Evolutionary conservation across 2,329 filamentous ascomycete species (phyloP).

Genomic region (Fusarium napiforme): DNA sequence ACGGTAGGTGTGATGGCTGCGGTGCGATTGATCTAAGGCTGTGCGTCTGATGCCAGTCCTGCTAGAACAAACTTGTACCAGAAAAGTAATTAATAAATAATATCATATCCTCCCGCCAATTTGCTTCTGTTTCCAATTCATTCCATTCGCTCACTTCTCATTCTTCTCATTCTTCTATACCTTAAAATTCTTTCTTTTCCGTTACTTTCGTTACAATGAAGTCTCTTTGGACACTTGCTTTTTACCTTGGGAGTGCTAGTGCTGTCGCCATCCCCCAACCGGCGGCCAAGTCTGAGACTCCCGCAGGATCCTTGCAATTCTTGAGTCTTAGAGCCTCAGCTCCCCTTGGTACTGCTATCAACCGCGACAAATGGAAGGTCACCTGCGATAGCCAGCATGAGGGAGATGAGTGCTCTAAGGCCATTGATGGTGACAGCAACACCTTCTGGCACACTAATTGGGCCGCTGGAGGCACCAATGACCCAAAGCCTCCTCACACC

Average conservation of each 20-base stretch:
- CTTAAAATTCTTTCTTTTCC: not conserved
- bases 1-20: not conserved
- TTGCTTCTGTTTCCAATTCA: not conserved
- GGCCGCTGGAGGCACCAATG: not conserved
- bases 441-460: slow-evolving; percentile 28
- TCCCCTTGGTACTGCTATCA: slow-evolving; percentile 1
- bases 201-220: not conserved
- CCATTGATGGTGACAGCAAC: slow-evolving; percentile 18
- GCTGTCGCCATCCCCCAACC: not conserved
- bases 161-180: not conserved
- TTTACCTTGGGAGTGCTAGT: not conserved
- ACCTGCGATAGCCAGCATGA: slow-evolving; percentile 22
- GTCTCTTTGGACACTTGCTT: not conserved
- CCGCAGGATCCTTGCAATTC: not conserved
- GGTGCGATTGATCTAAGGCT: not conserved
- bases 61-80: not conserved
- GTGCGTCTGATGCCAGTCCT: not conserved
- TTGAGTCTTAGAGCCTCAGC: not conserved
- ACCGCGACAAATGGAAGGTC: slow-evolving; percentile 18
- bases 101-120: rapidly evolving
- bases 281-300: not conserved
- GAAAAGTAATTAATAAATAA: not conserved
- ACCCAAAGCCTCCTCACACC: slow-evolving; percentile 17
- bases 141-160: not conserved
- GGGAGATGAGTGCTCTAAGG: slow-evolving; percentile 23